A percentile compares a stretch with the other conserved stretches of the same genome.
Conservation (phyloP, 192 early-diverging fungal genomes). For the Entomortierella lignicola region DNA sequence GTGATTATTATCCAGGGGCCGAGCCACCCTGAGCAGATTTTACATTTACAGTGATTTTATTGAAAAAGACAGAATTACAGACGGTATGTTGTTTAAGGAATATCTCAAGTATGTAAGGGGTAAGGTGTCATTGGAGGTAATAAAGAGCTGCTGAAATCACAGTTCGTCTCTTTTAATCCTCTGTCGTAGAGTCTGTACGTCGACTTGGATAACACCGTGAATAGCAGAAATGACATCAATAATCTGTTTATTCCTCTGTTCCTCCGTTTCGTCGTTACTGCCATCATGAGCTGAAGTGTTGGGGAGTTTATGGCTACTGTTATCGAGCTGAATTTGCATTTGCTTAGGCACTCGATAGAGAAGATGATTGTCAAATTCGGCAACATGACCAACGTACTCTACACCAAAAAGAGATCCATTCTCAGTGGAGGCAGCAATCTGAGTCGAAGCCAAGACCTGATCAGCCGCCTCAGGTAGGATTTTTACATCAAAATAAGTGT, state of each 20-base stretch:
- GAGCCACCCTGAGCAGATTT: too few relatives aligned
- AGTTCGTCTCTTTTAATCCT: slow-evolving; percentile 40
- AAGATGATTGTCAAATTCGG: slow-evolving; percentile 38
- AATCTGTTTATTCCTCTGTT: slow-evolving; percentile 31
- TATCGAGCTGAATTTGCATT: not conserved
- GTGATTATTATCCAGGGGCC: not conserved
- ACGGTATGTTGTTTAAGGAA: too few relatives aligned
- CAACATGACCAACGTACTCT: slow-evolving; percentile 46
- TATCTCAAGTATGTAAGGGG: too few relatives aligned
- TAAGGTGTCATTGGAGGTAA: too few relatives aligned
- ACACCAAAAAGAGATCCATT: slow-evolving; percentile 31
- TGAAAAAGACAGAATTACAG: too few relatives aligned
- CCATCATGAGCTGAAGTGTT: not conserved
- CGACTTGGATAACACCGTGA: slow-evolving; percentile 42
- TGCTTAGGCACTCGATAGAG: slow-evolving; percentile 35
- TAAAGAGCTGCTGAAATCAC: slow-evolving; percentile 12
- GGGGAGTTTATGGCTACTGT: not conserved
- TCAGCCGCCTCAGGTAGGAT: slow-evolving; percentile 24
- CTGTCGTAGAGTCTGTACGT: slow-evolving; percentile 36
- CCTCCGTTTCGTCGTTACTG: slow-evolving; percentile 15
- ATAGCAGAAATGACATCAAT: slow-evolving; percentile 34
- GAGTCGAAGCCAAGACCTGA: slow-evolving; percentile 29
- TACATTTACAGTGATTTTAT: too few relatives aligned
- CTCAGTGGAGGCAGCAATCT: slow-evolving; percentile 5
- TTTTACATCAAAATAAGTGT: slow-evolving; percentile 42